These are phyloP conservation scores for Pholiota conissans DNA, from an alignment of 768 basidiomycete genomes.

Conservation along the genomic window DNA sequence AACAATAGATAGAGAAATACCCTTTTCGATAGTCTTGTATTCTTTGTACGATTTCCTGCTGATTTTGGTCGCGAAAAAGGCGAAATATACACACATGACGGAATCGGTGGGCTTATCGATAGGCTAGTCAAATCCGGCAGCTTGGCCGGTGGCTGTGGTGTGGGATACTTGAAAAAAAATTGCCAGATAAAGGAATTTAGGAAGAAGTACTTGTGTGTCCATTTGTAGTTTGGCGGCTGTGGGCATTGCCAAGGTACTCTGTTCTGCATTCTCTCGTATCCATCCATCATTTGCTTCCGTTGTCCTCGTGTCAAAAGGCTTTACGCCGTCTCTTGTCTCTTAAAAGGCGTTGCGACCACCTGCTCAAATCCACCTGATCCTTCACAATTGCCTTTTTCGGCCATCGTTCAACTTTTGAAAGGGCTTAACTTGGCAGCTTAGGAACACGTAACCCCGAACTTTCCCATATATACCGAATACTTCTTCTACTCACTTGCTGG, in stretches of 20 bases:
- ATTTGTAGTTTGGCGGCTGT: not conserved
- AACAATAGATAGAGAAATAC: slow-evolving; percentile 1
- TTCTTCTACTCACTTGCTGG: not conserved
- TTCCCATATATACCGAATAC: not conserved
- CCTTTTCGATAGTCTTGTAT: not conserved
- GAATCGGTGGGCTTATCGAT: slow-evolving; percentile 2
- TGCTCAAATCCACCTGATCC: slow-evolving; percentile 1
- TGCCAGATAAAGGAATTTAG: slow-evolving; percentile 19
- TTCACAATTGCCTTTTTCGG: slow-evolving; percentile 16
- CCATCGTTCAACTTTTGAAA: not conserved
- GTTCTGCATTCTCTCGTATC: not conserved
- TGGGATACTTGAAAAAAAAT: slow-evolving; percentile 8
- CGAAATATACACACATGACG: not conserved
- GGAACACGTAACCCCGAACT: not conserved
- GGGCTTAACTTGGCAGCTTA: slow-evolving; percentile 3
- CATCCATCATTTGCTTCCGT: not conserved
- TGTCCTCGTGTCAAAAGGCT: slow-evolving; percentile 8
- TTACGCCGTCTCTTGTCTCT: slow-evolving; percentile 4
- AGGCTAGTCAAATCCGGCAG: not conserved
- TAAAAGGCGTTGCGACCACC: slow-evolving; percentile 6
- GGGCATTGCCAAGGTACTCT: not conserved
- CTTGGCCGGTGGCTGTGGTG: not conserved
- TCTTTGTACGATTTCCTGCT: not conserved
- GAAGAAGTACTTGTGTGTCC: slow-evolving; percentile 4
- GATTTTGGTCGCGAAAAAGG: not conserved